phyloP scores from a whole-genome alignment of 1,284 basidiomycete species.

The Malassezia equina region DNA sequence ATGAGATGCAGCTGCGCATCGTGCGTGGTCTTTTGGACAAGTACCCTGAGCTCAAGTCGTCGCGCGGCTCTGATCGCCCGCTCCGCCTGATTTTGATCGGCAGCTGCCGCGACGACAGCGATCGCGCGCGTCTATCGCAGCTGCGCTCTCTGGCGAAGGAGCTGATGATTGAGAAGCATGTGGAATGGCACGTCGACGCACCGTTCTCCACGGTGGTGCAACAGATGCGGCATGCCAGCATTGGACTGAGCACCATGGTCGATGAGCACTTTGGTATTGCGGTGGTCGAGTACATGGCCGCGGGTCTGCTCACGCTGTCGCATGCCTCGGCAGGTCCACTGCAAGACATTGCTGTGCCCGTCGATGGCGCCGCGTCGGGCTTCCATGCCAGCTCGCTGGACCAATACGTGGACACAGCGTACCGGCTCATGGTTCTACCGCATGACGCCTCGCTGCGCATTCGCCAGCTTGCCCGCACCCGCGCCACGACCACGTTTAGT shows the following conservation, averaged over 20 bases:
- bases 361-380: slow-evolving; percentile 64
- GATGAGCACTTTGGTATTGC: slow-evolving; percentile 99
- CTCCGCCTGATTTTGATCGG: slow-evolving; percentile 60
- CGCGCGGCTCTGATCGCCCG: neutral
- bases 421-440: slow-evolving; percentile 59
- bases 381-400: slow-evolving; percentile 66
- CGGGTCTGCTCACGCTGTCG: slow-evolving; percentile 80
- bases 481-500: slow-evolving; percentile 36
- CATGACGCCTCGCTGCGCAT: slow-evolving; percentile 56
- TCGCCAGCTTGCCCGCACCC: slow-evolving; percentile 52
- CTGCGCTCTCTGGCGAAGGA: slow-evolving; percentile 58
- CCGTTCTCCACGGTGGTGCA: slow-evolving; percentile 62
- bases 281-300: slow-evolving; percentile 91
- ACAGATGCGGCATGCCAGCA: slow-evolving; percentile 62
- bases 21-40: slow-evolving; percentile 57
- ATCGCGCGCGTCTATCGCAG: slow-evolving; percentile 60
- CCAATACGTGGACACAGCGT: slow-evolving; percentile 63
- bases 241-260: slow-evolving; percentile 92
- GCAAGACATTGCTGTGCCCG: slow-evolving; percentile 72
- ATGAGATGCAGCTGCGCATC: slow-evolving; percentile 66
- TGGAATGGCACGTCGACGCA: slow-evolving; percentile 75
- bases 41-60: slow-evolving; percentile 30
- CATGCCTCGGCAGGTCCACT: slow-evolving; percentile 88
- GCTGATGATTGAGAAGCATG: slow-evolving; percentile 59
- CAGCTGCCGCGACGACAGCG: slow-evolving; percentile 66